Base-by-base conservation (phyloP, 2,329 filamentous ascomycete genomes). In the Tolypocladium tropicale region DNA sequence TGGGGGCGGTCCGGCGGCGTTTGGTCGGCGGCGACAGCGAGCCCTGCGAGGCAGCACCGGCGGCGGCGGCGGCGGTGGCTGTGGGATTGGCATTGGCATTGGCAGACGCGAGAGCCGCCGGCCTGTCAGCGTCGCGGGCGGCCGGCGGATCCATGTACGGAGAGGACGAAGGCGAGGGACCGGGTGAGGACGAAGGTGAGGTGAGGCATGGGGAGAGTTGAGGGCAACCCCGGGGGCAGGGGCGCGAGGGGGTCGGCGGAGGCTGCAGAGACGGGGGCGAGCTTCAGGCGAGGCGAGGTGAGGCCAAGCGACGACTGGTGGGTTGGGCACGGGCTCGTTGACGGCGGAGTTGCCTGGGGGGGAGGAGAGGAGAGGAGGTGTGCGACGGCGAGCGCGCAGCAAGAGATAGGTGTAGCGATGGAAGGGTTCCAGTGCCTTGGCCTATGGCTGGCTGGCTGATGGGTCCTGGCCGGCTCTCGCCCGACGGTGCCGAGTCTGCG, bases 1-100 rank as follows among this genome's bases (percentile, higher is more conserved):
- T 55, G 25, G 65, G 57, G 21, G 66, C 63, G 2, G 64, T 65
- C 18, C 69, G 67, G 52, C 69, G 67, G 28, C 69, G 67, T 56
- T 71, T 72, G n/a, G 59, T 57, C 32, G 64, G 58, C 32, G 65
- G 60, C 16, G 62, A 61, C 41, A 55, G 36, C 14, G 61, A 61
- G 33, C 59, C 55, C 6, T 58, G 56, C 25, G 61, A 49, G 54
- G 58, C 34, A 53, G 52, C 21, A 33, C 41, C 9, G 12, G 30
- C 14, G 6, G 7, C 43, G 23, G 25, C 43, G 43, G 25, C 23
- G 25, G 43, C 41, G 36, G n/a, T n/a, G n/a, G n/a, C n/a, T n/a
- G n/a, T n/a, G n/a, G n/a, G n/a, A 18, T 14, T 16, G 39, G 21
- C 21, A 2, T n/a, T 6, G 34, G 53, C 28, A 41, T 46, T 34